Base-by-base conservation (phyloP, 768 basidiomycete genomes). In the Suillus tomentosus region DNA sequence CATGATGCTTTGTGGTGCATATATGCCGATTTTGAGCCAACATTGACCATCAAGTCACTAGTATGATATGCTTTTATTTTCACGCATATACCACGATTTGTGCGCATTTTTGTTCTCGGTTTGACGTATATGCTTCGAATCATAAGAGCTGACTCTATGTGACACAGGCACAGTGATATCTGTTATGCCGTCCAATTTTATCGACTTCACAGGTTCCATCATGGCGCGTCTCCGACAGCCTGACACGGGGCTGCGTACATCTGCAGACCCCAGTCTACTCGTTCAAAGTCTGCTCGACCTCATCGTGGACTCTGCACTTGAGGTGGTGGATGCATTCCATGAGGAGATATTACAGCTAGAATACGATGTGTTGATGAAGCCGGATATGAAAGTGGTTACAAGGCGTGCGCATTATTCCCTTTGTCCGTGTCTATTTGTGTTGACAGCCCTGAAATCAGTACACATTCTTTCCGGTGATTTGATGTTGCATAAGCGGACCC, bases 381-480 rank as follows among this genome's bases (percentile, higher is more conserved):
- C 89, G 0, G 80, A 82, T 59, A 85, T 90, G 79, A 77, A 80
- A 63, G 85, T 83, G 27, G 90, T 92, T 15, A 79, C 83, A 54
- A 76, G 80, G 43, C 72, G 89, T 90, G 69, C 55, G 87, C 59
- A 19, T 3, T 36, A 22, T 60, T 74, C 58, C 27, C 1, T 42
- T 37, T n/a, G 66, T 17, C 50, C 10, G n/a, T 55, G 65, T 53
- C 15, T 43, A 22, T 24, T 61, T 39, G 62, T 1, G 17, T 19
- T 9, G n/a, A 42, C 59, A 24, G 5, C 13, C 17, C 3, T 11
- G 7, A 45, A n/a, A 17, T 14, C 65, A 90, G 89, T 93, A 50
- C 91, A 92, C 69, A 89, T 93, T 63, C 80, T 91, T 22, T 87
- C 87, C 50, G 90, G 88, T 17, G 90, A 93, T 68, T 80, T 93